phyloP scores from a whole-genome alignment of 352 stramenopile genomes.

The Pythium coloratum region DNA sequence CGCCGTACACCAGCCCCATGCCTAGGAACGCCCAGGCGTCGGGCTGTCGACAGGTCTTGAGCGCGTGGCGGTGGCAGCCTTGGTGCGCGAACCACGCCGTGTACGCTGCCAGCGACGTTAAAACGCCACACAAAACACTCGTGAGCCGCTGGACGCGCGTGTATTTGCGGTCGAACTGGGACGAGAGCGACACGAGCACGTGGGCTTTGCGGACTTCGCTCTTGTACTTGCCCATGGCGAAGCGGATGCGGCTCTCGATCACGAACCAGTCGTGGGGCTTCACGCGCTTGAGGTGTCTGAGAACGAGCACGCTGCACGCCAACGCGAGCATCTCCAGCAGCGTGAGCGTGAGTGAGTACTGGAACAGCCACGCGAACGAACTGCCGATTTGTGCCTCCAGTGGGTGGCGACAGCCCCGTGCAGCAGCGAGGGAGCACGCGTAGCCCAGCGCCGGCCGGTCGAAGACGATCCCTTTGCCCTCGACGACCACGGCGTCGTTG shows the following conservation, averaged over 20 bases:
- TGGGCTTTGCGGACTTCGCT: constrained; percentile 46
- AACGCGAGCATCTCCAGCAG: constrained; percentile 19
- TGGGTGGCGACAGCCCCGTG: constrained; percentile 23
- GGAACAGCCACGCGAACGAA: constrained; percentile 23
- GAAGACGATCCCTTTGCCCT: constrained; percentile 23
- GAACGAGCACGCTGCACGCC: constrained; percentile 3
- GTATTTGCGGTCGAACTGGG: constrained; percentile 58
- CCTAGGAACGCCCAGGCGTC: constrained; percentile 41
- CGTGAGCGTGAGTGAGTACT: constrained; percentile 13
- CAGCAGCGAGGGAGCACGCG: constrained; percentile 20
- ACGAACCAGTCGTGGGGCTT: constrained; percentile 31
- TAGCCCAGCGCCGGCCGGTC: constrained; percentile 25
- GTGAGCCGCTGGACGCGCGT: constrained; percentile 56
- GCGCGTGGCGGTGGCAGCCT: constrained; percentile 57
- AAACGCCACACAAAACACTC: constrained; percentile 44
- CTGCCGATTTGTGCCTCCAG: constrained; percentile 22
- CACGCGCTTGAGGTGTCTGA: constrained; percentile 6
- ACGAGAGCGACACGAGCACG: constrained; percentile 46
- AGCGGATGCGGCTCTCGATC: constrained; percentile 44
- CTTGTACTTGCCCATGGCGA: constrained; percentile 50
- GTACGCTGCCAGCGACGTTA: constrained; percentile 51
- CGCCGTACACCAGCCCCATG: constrained; percentile 62
- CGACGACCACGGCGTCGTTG: constrained; percentile 31
- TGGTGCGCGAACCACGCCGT: constrained; percentile 49
- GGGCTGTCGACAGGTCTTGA: constrained; percentile 64